Base-by-base conservation (phyloP, 306 rosid genomes). In the Acacia acuminata region DNA sequence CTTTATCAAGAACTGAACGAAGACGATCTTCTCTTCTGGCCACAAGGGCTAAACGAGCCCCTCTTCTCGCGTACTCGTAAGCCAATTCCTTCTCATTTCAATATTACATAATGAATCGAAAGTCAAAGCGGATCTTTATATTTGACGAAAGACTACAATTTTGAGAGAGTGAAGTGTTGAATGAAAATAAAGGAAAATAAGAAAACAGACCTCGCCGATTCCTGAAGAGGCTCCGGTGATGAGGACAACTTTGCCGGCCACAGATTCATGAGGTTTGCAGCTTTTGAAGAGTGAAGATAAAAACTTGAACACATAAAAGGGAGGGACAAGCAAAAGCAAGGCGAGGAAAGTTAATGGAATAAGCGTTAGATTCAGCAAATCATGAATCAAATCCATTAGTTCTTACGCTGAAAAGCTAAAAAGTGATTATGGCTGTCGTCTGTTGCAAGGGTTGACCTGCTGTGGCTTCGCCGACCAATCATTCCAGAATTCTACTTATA, bases 1-100 rank as follows among this genome's bases (percentile, higher is more conserved):
- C 78, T 58, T 43, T 71, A 40, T 80, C 73, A 3, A 63, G 34
- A 0, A 80, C 78, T 11, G 17, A 70, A 6, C 34, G 78, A 2
- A 80, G 72, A 42, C 73, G 71, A 48, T 72, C 27, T 56, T 79
- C 82, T 22, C 77, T 56, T n/a, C 27, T 56, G 63, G 63, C 63
- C 7, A 56, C 61, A 56, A 56, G 64, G 1, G 64, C 64, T 12
- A 79, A 56, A 53, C 82, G 60, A 55, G 77, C 77, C 11, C 58
- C 70, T 70, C 71, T 79, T 43, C 71, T 69, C 8, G 77, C 77
- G 19, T 55, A 55, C 12, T 55, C 63, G 24, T 55, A 55, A 20
- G 63, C 11, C 63, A 53, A 6, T 19, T 53, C 60, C 60, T 53
- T 53, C 17, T 53, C 60, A 17, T 53, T 53, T 16, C 60, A 53